phyloP scores from a whole-genome alignment of 768 basidiomycete species.

The Mycena polygramma region DNA sequence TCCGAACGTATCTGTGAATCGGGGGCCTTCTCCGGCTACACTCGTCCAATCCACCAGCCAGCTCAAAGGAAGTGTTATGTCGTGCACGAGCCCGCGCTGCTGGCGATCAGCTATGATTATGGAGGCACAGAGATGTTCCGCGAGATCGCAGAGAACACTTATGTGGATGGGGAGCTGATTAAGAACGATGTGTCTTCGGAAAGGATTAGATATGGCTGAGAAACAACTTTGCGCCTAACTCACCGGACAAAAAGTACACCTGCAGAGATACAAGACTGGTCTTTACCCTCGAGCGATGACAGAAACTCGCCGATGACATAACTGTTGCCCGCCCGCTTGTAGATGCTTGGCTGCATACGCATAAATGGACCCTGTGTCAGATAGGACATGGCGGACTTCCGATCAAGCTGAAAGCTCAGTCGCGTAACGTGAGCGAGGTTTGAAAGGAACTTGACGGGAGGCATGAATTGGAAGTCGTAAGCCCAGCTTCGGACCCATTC shows the following conservation, averaged over 20 bases:
- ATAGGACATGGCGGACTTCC: constrained; percentile 47
- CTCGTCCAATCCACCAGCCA: constrained; percentile 57
- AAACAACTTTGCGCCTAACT: constrained; percentile 34
- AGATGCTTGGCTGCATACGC: constrained; percentile 33
- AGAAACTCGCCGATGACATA: constrained; percentile 51
- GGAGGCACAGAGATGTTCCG: constrained; percentile 62
- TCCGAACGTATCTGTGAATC: constrained; percentile 23
- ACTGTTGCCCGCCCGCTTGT: constrained; percentile 27
- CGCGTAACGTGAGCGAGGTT: constrained; percentile 51
- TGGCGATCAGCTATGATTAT: constrained; percentile 52
- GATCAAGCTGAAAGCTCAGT: constrained; percentile 56
- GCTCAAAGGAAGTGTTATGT: constrained; percentile 64
- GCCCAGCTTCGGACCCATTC: constrained; percentile 61
- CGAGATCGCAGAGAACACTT: constrained; percentile 62
- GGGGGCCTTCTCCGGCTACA: constrained; percentile 27
- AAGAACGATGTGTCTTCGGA: constrained; percentile 59
- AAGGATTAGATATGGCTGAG: constrained; percentile 2
- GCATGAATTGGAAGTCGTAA: constrained; percentile 47
- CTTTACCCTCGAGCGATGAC: constrained; percentile 44
- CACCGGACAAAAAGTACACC: constrained; percentile 59
- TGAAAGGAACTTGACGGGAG: constrained; percentile 53
- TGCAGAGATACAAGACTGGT: constrained; percentile 42
- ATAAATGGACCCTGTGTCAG: constrained; percentile 50
- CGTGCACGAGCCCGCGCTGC: constrained; percentile 51
- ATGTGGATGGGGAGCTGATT: constrained; percentile 56